A percentile compares a stretch with the other conserved stretches of the same genome.
phyloP scores from a whole-genome alignment of 2,329 filamentous ascomycete genomes.

The Dactylellina sp. region DNA sequence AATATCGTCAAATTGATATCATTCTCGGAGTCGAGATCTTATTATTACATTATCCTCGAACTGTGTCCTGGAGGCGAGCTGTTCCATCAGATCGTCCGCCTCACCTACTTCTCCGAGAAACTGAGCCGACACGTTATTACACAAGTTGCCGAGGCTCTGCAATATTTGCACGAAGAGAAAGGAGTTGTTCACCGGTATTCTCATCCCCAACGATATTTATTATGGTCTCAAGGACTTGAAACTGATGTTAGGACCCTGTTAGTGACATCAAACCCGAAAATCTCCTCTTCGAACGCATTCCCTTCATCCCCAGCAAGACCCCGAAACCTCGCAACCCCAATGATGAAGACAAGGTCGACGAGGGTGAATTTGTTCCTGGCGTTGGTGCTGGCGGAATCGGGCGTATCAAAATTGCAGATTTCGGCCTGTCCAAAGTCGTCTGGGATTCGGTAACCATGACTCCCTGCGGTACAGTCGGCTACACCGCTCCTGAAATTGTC shows the following conservation, averaged over 20 bases:
- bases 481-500: conserved; percentile 97
- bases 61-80: conserved; percentile 94
- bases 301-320: conserved; percentile 80
- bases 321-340: conserved; percentile 85
- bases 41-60: conserved; percentile 97
- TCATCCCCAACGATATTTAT: conserved; percentile 22
- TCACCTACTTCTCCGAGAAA: conserved; percentile 98
- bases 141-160: conserved; percentile 92
- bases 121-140: conserved; percentile 92
- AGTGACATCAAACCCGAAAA: conserved; percentile 99
- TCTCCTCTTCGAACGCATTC: conserved; percentile 88
- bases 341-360: conserved; percentile 96
- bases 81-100: conserved; percentile 96
- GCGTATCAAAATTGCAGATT: conserved; percentile 96
- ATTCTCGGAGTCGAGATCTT: conserved; percentile 91
- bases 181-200: conserved; percentile 96
- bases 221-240: conserved; percentile 62
- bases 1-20: conserved; percentile 95
- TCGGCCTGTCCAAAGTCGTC: conserved; percentile 95
- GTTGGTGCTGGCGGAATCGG: conserved; percentile 90
- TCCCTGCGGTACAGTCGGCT: conserved; percentile 97
- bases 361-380: conserved; percentile 89
- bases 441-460: conserved; percentile 99
- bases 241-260: conserved; percentile 60
- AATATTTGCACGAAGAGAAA: conserved; percentile 92